Base-by-base conservation (phyloP, 768 basidiomycete genomes). In the Holtermanniella nyarrowii region DNA sequence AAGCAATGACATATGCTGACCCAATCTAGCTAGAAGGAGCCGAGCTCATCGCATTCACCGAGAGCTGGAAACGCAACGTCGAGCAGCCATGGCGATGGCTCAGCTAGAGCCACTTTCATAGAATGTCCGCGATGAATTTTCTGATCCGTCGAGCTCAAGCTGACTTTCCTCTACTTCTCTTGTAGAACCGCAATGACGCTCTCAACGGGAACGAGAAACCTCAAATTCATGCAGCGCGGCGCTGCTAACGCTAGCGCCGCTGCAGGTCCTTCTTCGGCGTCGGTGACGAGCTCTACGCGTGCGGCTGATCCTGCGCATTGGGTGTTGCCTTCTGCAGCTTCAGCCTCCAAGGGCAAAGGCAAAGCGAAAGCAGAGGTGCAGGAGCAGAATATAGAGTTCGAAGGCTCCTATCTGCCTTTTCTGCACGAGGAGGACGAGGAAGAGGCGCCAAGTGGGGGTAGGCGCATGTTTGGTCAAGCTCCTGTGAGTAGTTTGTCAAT, bases 171-270 rank as follows among this genome's bases (percentile, higher is more conserved):
- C n/a, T n/a, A n/a, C n/a, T n/a, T n/a, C n/a, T n/a, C n/a, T n/a
- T n/a, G n/a, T n/a, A n/a, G n/a, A 7, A 37, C 7, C 31, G 56
- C 21, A 20, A 66, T 67, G 59, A 58, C 60, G 26, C 52, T 66
- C 39, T 65, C 63, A 3, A 52, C 59, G 23, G 58, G 54, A 3
- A 68, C 66, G 10, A 56, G 62, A 13, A 64, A 64, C 39, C 58
- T 68, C 7, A 68, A 68, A 42, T 68, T 68, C 45, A 68, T 68
- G 66, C 66, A 68, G 46, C 52, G 66, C 3, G 66, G 56, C 13
- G 39, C 53, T 5, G 61, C 60, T 37, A 16, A 7, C 7, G 31
- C 10, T 37, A 7, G 10, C 10, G 31, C 31, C 31, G 31, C 31
- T 37, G n/a, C n/a, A n/a, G n/a, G n/a, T n/a, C n/a, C n/a, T n/a